Evolutionary conservation across 495 filamentous ascomycete genomes (phyloP), one percentile per base, ranked within the genome.

Genomic region (Acidiella bohemica): DNA sequence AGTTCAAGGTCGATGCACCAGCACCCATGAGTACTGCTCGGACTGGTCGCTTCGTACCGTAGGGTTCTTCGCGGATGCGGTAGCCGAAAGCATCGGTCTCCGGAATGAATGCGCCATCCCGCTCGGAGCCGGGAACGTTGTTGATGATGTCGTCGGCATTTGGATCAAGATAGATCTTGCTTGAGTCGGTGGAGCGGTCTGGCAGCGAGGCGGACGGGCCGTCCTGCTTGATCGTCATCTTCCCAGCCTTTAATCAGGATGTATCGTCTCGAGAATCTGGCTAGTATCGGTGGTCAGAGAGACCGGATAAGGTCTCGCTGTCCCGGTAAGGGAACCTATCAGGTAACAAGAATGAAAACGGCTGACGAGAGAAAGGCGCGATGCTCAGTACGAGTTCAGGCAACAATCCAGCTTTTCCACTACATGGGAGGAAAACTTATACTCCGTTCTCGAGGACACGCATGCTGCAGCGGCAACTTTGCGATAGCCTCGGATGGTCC

Each of bases 1-100:
- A 55, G 47, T 61, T 55, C 20, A 67, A 17, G 3, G 54, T 55
- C 2, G 56, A 59, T n/a, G 55, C 57, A 7, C 64, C 65, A 18
- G 60, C 60, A 16, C 65, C 65, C 48, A 67, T 61, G 5, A 57
- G 35, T 21, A 65, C 56, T 29, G 65, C 55, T 1, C 54, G 48
- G 28, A 66, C 41, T 14, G 34, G 54, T 5, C 57, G 53, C 32
- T 55, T 56, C 6, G 52, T 54, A 0, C 57, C 54, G 46, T 60
- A 56, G 6, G 59, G 57, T 45, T 62, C 39, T 37, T 65, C 62
- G 17, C 56, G 55, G 22, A 66, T 60, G 24, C 45, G 26, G 47
- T 65, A 65, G 21, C 64, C 57, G 39, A 42, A 21, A 18, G 53
- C 46, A 36, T 62, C 55, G 5, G 36, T 41, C 19, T 56, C 42